phyloP scores from a whole-genome alignment of 371 early-diverging fungal genomes.

The Syncephalis plumigaleata region DNA sequence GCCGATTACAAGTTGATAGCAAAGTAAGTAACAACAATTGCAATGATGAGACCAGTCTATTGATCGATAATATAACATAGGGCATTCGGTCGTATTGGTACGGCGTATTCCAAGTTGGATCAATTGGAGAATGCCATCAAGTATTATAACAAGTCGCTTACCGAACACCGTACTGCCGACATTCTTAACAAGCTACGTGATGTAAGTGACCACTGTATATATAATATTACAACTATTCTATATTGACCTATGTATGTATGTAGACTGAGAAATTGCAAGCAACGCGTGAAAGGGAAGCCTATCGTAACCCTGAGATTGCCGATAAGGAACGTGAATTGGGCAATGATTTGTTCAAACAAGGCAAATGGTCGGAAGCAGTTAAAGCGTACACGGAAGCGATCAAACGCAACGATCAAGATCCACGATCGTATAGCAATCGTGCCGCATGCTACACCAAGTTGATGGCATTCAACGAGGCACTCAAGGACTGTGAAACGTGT shows the following conservation, averaged over 20 bases:
- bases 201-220: constrained; percentile 2
- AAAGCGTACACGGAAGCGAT: constrained; percentile 93
- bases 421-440: constrained; percentile 87
- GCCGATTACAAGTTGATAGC: constrained; percentile 93
- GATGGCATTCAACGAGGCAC: constrained; percentile 83
- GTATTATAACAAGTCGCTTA: constrained; percentile 78
- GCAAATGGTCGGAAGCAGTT: constrained; percentile 79
- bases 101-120: constrained; percentile 64
- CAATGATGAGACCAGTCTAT: neutral
- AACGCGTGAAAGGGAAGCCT: constrained; percentile 64
- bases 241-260: neutral
- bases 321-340: constrained; percentile 89
- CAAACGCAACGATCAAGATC: constrained; percentile 83
- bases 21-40: constrained; percentile 26
- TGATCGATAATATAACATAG: constrained; percentile 11
- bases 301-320: constrained; percentile 63
- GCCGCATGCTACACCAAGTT: constrained; percentile 93
- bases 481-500: constrained; percentile 87
- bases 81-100: constrained; percentile 84
- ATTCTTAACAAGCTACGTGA: constrained; percentile 79
- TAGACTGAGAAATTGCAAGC: constrained; percentile 62
- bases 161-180: constrained; percentile 92
- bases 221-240: too few relatives aligned
- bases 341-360: constrained; percentile 82
- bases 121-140: constrained; percentile 76